Conservation (phyloP, 257 asterid species). For the Schizonepeta tenuifolia region DNA sequence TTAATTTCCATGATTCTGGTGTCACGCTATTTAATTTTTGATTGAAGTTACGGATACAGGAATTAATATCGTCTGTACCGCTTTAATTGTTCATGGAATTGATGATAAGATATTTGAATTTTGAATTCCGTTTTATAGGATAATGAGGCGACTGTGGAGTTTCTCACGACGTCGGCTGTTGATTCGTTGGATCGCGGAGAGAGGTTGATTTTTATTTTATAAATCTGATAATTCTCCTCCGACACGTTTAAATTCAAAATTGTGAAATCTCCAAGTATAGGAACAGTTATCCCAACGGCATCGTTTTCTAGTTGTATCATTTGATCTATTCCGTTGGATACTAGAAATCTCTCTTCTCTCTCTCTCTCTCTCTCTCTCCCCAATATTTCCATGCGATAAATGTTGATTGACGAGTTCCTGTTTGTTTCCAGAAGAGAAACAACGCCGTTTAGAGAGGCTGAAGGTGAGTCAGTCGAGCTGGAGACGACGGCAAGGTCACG, state of each 20-base stretch:
- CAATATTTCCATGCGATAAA: conserved; percentile 26
- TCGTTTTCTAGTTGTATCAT: conserved; percentile 19
- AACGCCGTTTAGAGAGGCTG: conserved; percentile 42
- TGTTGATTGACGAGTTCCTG: conserved; percentile 14
- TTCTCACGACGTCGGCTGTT: conserved; percentile 37
- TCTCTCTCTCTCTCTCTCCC: neutral
- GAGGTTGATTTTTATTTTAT: conserved; percentile 37
- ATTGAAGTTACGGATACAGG: conserved; percentile 25
- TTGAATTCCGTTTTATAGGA: conserved; percentile 42
- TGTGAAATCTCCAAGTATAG: conserved; percentile 39
- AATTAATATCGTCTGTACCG: conserved; percentile 25
- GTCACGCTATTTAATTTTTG: conserved; percentile 25
- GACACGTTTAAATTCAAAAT: conserved; percentile 39
- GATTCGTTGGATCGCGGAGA: conserved; percentile 39
- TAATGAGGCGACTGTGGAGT: conserved; percentile 43
- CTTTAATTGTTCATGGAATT: conserved; percentile 15
- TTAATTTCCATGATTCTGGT: conserved; percentile 13
- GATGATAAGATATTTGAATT: conserved; percentile 31
- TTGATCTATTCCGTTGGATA: conserved; percentile 14
- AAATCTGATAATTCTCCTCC: conserved; percentile 16
- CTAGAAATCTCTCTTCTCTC: neutral
- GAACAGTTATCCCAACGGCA: conserved; percentile 27
- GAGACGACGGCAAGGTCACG: conserved; percentile 44
- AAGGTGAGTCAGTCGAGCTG: conserved; percentile 46
- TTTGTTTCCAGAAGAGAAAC: conserved; percentile 45